These are phyloP conservation scores for Ampelocalamus luodianensis DNA, from an alignment of 176 grass and related monocot species.

Conservation along the genomic window DNA sequence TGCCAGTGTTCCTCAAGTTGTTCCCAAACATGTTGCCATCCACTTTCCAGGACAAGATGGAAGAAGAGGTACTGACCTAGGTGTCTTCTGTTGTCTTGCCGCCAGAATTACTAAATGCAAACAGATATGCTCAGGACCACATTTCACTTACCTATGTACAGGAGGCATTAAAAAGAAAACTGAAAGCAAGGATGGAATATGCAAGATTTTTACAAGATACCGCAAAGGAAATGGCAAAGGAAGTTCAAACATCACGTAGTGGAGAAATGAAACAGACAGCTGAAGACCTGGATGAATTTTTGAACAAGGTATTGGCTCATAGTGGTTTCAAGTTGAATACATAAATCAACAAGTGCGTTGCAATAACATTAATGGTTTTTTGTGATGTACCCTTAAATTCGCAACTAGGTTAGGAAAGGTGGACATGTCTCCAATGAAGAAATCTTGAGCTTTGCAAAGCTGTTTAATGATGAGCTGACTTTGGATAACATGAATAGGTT, in stretches of 20 bases:
- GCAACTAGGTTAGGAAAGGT: slow-evolving; percentile 86
- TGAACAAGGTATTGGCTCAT: slow-evolving; percentile 70
- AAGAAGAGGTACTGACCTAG: slow-evolving; percentile 71
- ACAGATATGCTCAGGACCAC: slow-evolving; percentile 14
- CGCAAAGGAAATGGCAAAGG: slow-evolving; percentile 93
- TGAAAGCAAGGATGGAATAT: slow-evolving; percentile 95
- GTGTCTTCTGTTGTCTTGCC: neutral
- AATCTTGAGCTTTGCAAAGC: slow-evolving; percentile 94
- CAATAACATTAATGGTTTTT: slow-evolving; percentile 5
- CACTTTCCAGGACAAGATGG: slow-evolving; percentile 96
- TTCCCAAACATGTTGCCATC: slow-evolving; percentile 98
- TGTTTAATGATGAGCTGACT: slow-evolving; percentile 97
- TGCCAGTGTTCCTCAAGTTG: slow-evolving; percentile 89
- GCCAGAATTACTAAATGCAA: slow-evolving; percentile 3
- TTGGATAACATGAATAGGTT: slow-evolving; percentile 98
- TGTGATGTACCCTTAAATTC: slow-evolving; percentile 47
- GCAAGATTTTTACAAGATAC: slow-evolving; percentile 95
- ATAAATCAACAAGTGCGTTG: neutral
- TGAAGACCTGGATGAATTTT: slow-evolving; percentile 93
- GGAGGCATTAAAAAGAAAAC: slow-evolving; percentile 87
- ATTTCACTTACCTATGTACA: slow-evolving; percentile 45
- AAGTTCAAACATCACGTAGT: slow-evolving; percentile 72
- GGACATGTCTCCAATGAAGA: slow-evolving; percentile 87
- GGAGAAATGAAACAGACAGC: slow-evolving; percentile 89
- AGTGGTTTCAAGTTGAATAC: slow-evolving; percentile 34